Percentiles rank a stretch among this genome's conserved stretches.
phyloP scores from a whole-genome alignment of 345 rosid species.

The Anacardium occidentale region DNA sequence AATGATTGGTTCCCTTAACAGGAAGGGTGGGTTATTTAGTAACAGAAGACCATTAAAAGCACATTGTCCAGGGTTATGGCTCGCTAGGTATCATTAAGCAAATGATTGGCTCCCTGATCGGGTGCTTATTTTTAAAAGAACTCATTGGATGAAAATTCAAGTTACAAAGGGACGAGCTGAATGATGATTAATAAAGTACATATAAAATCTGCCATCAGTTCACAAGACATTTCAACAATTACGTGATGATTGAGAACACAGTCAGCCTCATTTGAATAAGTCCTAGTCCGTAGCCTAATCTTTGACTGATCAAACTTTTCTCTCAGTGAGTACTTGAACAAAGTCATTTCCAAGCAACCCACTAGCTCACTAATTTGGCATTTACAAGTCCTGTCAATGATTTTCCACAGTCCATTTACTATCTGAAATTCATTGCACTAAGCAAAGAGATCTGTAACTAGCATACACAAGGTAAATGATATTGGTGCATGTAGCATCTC shows the following conservation, averaged over 20 bases:
- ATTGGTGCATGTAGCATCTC: neutral
- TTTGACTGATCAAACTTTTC: neutral
- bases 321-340: too few relatives aligned
- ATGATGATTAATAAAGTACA: neutral
- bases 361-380: neutral
- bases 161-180: neutral
- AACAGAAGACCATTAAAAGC: too few relatives aligned
- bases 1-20: too few relatives aligned
- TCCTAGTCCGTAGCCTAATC: neutral
- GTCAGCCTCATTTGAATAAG: neutral
- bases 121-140: neutral
- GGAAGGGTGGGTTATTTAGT: too few relatives aligned
- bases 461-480: neutral
- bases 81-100: too few relatives aligned
- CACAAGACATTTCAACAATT: neutral
- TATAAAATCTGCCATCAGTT: neutral
- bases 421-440: neutral
- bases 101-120: too few relatives aligned
- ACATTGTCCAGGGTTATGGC: too few relatives aligned
- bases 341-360: neutral
- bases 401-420: neutral
- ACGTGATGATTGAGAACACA: neutral
- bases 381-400: neutral
- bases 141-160: neutral
- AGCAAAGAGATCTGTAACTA: neutral